Evolutionary conservation across 352 stramenopile genomes (phyloP), one percentile per base, ranked within the genome.

Genomic region (Globisporangium paroecandrum): DNA sequence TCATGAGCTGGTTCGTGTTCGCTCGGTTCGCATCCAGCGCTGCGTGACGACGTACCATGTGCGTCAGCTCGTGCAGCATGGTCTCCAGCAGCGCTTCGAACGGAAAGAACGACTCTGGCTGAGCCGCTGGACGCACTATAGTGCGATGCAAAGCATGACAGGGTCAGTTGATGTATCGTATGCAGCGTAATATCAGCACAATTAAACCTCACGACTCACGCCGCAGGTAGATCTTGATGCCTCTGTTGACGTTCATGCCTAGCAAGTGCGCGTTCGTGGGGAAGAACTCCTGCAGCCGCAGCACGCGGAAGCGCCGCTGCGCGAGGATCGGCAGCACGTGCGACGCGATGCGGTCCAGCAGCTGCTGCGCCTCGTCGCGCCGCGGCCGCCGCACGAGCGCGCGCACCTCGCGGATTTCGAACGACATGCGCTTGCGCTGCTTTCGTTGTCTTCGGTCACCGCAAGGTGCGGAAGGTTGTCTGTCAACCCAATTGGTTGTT

Each of bases 161-260:
- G 10, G 25, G 18, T 12, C 4, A 47, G 6, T n/a, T 32, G 12
- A 36, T 36, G 6, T 22, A 46, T 29, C 15, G 38, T 20, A 4
- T 29, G 32, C 25, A 62, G 32, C 25, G 36, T 3, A 51, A 22
- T 27, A 1, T 4, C 3, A 53, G 32, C 5, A 3, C 0, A 66
- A 5, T 12, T 22, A 22, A 6, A 6, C 25, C 6, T 24, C 54
- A 24, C 25, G 18, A 46, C 77, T 24, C 68, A 89, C 83, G 59
- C 22, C 84, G 83, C 10, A 93, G 72, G 75, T 90, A 89, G 68
- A 93, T 92, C 58, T 83, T 90, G 49, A 65, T 70, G 34, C 85
- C 85, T 6, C 73, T 72, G 66, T 93, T 93, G 65, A 91, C 81
- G 71, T 93, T 93, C 82, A 93, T 92, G 60, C 85, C 85, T 18